Evolutionary conservation across 1,284 basidiomycete species (phyloP), one percentile per base, ranked within the genome.

Genomic region (Cutaneotrichosporon sp.): DNA sequence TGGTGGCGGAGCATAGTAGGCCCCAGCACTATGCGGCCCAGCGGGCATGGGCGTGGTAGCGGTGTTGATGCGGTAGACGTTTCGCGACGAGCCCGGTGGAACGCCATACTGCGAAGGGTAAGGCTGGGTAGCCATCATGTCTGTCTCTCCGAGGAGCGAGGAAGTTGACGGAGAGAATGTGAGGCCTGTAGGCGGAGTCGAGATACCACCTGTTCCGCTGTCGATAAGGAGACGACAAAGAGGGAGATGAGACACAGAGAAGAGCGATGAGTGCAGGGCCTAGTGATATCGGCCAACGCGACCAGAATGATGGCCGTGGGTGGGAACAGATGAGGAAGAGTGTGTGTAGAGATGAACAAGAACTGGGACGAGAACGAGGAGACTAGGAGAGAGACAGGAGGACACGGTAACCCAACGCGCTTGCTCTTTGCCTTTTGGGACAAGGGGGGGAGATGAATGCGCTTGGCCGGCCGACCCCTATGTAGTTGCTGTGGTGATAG

Each of bases 111-210:
- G 49, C 25, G 50, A 35, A 16, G 52, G 56, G 33, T 59, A 59
- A 7, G 50, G 46, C 25, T 58, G 56, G 24, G 54, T 33, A 3
- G 57, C 52, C 52, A 59, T 59, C 47, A 39, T 59, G 25, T 37
- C 27, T n/a, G 37, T 17, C 8, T 22, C 27, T 41, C 12, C 38
- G 12, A 16, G 12, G 38, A 41, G 38, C 22, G 16, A 16, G n/a
- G 5, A 17, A 24, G 38, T 20, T 32, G 35, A 31, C 11, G 17
- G 14, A n/a, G n/a, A n/a, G n/a, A n/a, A n/a, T n/a, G n/a, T 24
- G 35, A 26, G 11, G 27, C 20, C 17, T 22, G 17, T 22, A 12
- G 24, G 14, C n/a, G 43, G 22, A 41, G n/a, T 26, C n/a, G 29
- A 25, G 27, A 16, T 4, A 24, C 24, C 24, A 41, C 10, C 9